Percentiles rank a stretch among this genome's conserved stretches.
phyloP scores from a whole-genome alignment of 2,329 filamentous ascomycete species.

The Fusarium humuli region DNA sequence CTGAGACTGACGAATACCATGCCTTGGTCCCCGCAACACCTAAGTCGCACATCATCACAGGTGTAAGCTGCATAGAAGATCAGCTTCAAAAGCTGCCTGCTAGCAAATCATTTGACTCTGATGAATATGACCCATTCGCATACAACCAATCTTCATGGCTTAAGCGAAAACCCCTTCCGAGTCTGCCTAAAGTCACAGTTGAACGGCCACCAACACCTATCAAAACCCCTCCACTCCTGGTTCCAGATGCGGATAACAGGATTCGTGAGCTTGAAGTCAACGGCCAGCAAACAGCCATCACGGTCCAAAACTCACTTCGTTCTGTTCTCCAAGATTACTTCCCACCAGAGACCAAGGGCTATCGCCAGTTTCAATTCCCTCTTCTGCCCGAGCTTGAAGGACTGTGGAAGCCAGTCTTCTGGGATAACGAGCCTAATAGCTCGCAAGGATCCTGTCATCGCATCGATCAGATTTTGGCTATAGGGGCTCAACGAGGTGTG shows the following conservation, averaged over 20 bases:
- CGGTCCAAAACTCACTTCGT: constrained; percentile 68
- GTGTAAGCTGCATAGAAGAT: constrained; percentile 16
- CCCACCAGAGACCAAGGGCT: constrained; percentile 59
- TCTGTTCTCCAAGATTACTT: constrained; percentile 64
- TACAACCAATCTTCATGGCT: constrained; percentile 48
- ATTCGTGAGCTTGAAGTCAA: constrained; percentile 60
- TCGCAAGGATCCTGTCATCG: constrained; percentile 52
- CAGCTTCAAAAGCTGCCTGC: constrained; percentile 27
- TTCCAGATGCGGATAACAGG: constrained; percentile 50
- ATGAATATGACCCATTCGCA: constrained; percentile 63
- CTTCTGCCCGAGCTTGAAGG: constrained; percentile 62
- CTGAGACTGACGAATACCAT: constrained; percentile 36
- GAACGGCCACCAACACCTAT: constrained; percentile 57
- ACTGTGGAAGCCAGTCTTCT: constrained; percentile 66
- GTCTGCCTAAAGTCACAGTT: constrained; percentile 43
- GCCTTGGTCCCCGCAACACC: constrained; percentile 46
- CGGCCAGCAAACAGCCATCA: constrained; percentile 60
- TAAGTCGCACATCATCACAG: constrained; percentile 28
- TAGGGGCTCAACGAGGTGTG: constrained; percentile 68
- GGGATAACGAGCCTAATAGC: constrained; percentile 49
- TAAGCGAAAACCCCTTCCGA: constrained; percentile 37
- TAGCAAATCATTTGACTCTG: constrained; percentile 22
- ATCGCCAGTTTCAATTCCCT: constrained; percentile 61
- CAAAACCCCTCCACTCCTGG: constrained; percentile 56
- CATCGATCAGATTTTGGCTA: constrained; percentile 69